Evolutionary conservation across 2,329 filamentous ascomycete genomes (phyloP), one percentile per base, ranked within the genome.

Genomic region (Diaporthe batatas): DNA sequence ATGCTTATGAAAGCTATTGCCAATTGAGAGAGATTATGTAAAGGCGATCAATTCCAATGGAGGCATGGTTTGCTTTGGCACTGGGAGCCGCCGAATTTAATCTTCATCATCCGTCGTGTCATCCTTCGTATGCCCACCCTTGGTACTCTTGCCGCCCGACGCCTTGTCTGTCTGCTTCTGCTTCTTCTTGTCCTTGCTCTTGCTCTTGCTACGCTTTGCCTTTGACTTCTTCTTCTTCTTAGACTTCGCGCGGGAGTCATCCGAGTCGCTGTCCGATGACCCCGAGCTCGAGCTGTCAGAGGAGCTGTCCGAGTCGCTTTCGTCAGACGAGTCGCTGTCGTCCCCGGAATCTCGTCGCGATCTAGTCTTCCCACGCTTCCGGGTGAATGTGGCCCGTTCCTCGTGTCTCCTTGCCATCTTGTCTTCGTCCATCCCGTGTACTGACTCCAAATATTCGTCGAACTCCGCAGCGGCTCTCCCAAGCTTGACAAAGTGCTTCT

Each of bases 1-100:
- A 65, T 65, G 62, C 62, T 65, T 11, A 65, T 65, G 44, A 36
- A 65, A 25, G 44, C 62, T 65, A 39, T 65, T 51, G 32, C 62
- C 3, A 47, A 3, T n/a, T 65, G 44, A 64, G 32, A 25, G 18
- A 18, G n/a, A 42, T 8, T 14, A 44, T 29, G 16, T 42, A 42
- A 42, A 42, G 6, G 16, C 14, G 16, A 42, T 0, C 14, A 18
- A 42, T 6, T 42, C 16, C 14, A 42, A 42, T 16, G 4, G 39
- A 42, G 18, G 6, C 16, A 18, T 42, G 6, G 6, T 6, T 18
- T 14, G 39, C 14, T 42, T 14, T 16, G 39, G 14, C 39, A 6
- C 12, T 14, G 1, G 6, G 39, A 14, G 14, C 14, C 6, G 6
- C 54, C 4, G n/a, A 25, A 14, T 2, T 59, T 16, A 42, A 14